Percentiles rank a stretch among this genome's conserved stretches.
These are phyloP conservation scores for Pelomyxa schiedti DNA, from an alignment of 78 protist species.

Conservation along the genomic window DNA sequence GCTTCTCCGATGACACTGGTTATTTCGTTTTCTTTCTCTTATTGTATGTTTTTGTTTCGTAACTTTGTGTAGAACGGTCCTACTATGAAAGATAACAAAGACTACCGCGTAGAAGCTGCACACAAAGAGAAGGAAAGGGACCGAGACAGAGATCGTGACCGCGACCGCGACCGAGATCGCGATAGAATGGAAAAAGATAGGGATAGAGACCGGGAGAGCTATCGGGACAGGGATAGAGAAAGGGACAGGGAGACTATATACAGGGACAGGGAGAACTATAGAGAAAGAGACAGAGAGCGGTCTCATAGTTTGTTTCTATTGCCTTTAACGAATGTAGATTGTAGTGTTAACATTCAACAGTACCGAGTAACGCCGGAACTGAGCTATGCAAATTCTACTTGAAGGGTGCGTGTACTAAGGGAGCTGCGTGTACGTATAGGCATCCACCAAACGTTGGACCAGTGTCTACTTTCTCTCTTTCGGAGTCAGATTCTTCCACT, in stretches of 20 bases:
- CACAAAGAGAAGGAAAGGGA: neutral
- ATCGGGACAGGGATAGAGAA: neutral
- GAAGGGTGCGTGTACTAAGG: slow-evolving; percentile 42
- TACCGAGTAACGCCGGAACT: neutral
- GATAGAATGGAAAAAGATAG: neutral
- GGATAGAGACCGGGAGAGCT: neutral
- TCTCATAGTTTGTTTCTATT: neutral
- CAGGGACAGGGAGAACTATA: neutral
- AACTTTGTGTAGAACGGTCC: too few species aligned
- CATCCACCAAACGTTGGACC: slow-evolving; percentile 28
- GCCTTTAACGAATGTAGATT: neutral
- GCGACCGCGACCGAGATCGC: neutral
- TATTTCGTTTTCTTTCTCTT: too few species aligned
- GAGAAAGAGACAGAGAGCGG: neutral
- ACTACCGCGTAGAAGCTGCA: too few species aligned
- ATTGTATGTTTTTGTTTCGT: too few species aligned
- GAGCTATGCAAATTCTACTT: neutral
- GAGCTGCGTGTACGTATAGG: slow-evolving; percentile 37
- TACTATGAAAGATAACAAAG: too few species aligned
- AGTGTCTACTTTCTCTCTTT: too few species aligned
- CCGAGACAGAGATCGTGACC: neutral
- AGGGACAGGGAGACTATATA: neutral
- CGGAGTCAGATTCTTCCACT: neutral
- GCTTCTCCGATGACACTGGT: too few species aligned
- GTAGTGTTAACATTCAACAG: neutral